Base-by-base conservation (phyloP, 1,139 yeast genomes). In the Lodderomyces parapsilosis region DNA sequence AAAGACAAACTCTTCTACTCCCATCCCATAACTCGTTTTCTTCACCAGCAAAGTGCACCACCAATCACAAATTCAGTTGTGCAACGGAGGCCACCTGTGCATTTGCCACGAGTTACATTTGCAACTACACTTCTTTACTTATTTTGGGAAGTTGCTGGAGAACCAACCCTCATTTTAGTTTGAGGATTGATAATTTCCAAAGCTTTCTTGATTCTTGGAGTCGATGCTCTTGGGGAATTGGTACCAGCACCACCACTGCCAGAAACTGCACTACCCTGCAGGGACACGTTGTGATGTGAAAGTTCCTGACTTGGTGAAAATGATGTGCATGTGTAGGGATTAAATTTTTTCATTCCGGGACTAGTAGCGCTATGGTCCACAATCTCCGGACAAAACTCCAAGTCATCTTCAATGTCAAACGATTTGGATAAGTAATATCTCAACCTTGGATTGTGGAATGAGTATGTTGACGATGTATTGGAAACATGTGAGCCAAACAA, bases 121-220 rank as follows among this genome's bases (percentile, higher is more conserved):
- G 9, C 31, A 28, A 3, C 9, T 28, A 5, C 31, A 10, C 5
- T 6, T 13, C 51, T 37, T 50, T 49, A 42, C 19, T 15, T 30
- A 19, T 17, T 30, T 19, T 37, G 28, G 17, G 41, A 23, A n/a
- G 43, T 48, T 20, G 74, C 73, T 17, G 87, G 83, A 19, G 86
- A 80, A 4, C 73, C 73, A 24, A 85, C 79, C 56, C 84, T 74
- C 67, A 82, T 60, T 39, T 89, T 89, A 4, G 94, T 86, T 43
- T 77, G 80, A 7, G 95, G 95, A 59, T 86, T 84, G 48, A 87
- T 83, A 52, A 86, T 86, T 58, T 86, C 93, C 57, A 87, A 64
- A 5, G 83, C 80, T 53, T 81, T 80, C 58, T 76, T 79, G 32
- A 75, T 72, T 51, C 86, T 67, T 24, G 85, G 85, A 4, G 86